These are phyloP conservation scores for Ascochyta clinopodiicola DNA, from an alignment of 2,329 filamentous ascomycete species.

Conservation along the genomic window DNA sequence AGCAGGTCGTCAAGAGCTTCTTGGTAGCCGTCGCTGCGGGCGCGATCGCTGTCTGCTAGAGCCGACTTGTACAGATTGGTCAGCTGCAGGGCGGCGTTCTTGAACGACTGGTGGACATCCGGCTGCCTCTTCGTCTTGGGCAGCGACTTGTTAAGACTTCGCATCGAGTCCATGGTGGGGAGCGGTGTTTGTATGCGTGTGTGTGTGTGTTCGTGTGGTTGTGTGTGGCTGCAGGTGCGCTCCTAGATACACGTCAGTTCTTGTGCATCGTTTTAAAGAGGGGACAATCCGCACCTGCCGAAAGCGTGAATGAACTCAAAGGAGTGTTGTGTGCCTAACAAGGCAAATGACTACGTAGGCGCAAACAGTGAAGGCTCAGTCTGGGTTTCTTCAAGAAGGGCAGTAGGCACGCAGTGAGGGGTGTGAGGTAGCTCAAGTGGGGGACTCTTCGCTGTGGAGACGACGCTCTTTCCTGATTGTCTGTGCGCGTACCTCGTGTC, in stretches of 20 bases:
- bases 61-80: slow-evolving; percentile 97
- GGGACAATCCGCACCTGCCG: slow-evolving; percentile 12
- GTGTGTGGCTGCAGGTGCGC: slow-evolving; percentile 8
- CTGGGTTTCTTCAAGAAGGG: neutral
- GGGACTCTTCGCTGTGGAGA: slow-evolving; percentile 11
- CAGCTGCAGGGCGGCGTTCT: slow-evolving; percentile 87
- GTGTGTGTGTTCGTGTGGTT: too few species aligned
- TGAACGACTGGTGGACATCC: slow-evolving; percentile 83
- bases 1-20: slow-evolving; percentile 91
- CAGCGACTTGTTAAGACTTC: slow-evolving; percentile 50
- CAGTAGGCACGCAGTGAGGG: neutral
- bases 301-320: slow-evolving; percentile 1
- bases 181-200: neutral
- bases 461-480: slow-evolving; percentile 3
- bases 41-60: slow-evolving; percentile 75
- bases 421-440: slow-evolving; percentile 8
- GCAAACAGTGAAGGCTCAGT: neutral
- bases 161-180: slow-evolving; percentile 49
- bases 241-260: slow-evolving; percentile 13
- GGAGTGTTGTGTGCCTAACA: slow-evolving; percentile 4
- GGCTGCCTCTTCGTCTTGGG: slow-evolving; percentile 47
- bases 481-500: neutral
- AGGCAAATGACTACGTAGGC: slow-evolving; percentile 9
- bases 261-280: neutral
- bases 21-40: slow-evolving; percentile 84